A percentile compares a stretch with the other conserved stretches of the same genome.
phyloP scores from a whole-genome alignment of 768 basidiomycete species.

The Naematelia encephala region DNA sequence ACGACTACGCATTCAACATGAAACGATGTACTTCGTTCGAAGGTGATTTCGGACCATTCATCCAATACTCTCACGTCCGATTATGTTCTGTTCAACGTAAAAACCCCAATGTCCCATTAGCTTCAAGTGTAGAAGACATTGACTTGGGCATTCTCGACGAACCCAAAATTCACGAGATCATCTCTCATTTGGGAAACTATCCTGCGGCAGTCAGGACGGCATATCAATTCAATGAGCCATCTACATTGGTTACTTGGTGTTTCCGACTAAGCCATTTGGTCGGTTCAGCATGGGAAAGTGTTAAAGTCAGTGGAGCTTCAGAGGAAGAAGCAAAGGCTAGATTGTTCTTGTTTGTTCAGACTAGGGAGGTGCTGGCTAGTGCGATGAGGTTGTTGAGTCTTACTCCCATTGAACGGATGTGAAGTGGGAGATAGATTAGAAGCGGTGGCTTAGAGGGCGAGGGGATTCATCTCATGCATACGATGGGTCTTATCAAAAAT shows the following conservation, averaged over 20 bases:
- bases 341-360: slow-evolving; percentile 82
- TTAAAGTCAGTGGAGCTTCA: slow-evolving; percentile 77
- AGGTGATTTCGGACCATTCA: slow-evolving; percentile 76
- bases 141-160: slow-evolving; percentile 65
- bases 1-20: slow-evolving; percentile 95
- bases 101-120: slow-evolving; percentile 78
- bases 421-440: not conserved
- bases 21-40: slow-evolving; percentile 92
- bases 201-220: slow-evolving; percentile 87
- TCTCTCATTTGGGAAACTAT: slow-evolving; percentile 81
- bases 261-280: slow-evolving; percentile 84
- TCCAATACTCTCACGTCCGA: slow-evolving; percentile 95
- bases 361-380: slow-evolving; percentile 81
- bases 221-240: slow-evolving; percentile 79
- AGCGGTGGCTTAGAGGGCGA: no score
- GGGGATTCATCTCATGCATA: no score
- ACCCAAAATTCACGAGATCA: slow-evolving; percentile 78
- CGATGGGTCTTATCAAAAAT: no score
- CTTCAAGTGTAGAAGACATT: slow-evolving; percentile 57
- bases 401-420: slow-evolving; percentile 91
- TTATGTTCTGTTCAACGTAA: slow-evolving; percentile 86
- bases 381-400: slow-evolving; percentile 86
- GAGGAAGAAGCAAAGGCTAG: slow-evolving; percentile 75
- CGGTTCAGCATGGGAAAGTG: slow-evolving; percentile 84
- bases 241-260: slow-evolving; percentile 83